Evolutionary conservation across 2,329 filamentous ascomycete species (phyloP), one percentile per base, ranked within the genome.

Genomic region (Paracorniculantispora psalliotae): DNA sequence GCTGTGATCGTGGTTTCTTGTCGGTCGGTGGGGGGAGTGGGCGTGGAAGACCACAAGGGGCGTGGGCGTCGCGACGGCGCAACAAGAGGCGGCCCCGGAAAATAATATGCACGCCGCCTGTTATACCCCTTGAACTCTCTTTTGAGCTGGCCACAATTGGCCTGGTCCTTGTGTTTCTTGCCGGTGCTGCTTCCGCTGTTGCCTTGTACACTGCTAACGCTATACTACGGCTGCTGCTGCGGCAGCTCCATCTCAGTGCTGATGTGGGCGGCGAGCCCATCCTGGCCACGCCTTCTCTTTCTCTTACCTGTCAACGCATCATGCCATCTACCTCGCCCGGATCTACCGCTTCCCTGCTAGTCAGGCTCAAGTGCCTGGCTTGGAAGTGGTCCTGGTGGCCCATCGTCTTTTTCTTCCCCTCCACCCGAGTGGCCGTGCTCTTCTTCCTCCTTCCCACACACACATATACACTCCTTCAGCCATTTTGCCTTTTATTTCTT

Each of bases 51-150:
- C n/a, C n/a, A n/a, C n/a, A 17, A 35, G 39, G 39, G 48, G 48
- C n/a, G n/a, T n/a, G 28, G 28, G 12, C 26, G 52, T 30, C 17
- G 41, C 26, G 41, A 26, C 23, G 28, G 30, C 51, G 5, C 53
- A 48, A 19, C 30, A 26, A 37, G 25, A 23, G 39, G n/a, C 19
- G 54, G 44, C 33, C 54, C 44, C 54, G 33, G n/a, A 49, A 49
- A 49, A 57, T 37, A 33, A n/a, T 49, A 43, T 57, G 44, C 54
- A 57, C 33, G 44, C 57, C 51, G 47, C 17, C 39, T 53, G 13
- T 9, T 47, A 48, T 59, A 48, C 57, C 57, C 57, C 57, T 59
- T 53, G 57, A 59, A 59, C 57, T 53, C 48, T 59, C 57, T 54
- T 59, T 53, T 59, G 57, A 46, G 57, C 57, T 53, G 49, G 43